A percentile compares a stretch with the other conserved stretches of the same genome.
phyloP scores from a whole-genome alignment of 306 rosid species.

The Glycine soja region DNA sequence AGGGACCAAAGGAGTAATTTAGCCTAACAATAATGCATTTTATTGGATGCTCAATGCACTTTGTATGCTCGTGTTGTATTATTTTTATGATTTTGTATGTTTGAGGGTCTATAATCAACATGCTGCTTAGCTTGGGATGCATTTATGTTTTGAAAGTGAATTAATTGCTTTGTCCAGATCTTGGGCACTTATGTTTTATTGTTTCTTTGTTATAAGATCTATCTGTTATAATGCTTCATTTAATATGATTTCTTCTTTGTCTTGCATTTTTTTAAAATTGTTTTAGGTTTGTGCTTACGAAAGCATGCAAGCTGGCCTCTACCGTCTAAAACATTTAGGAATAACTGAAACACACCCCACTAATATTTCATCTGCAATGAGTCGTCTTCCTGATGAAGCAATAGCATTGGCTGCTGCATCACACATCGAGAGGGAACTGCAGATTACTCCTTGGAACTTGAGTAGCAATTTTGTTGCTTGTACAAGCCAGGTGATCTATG shows the following conservation, averaged over 20 bases:
- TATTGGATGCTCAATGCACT: slow-evolving; percentile 9
- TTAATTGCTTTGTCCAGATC: slow-evolving; percentile 8
- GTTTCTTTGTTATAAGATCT: slow-evolving; percentile 14
- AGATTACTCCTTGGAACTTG: slow-evolving; percentile 98
- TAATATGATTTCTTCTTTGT: slow-evolving; percentile 25
- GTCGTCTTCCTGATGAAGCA: slow-evolving; percentile 95
- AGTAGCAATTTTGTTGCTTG: slow-evolving; percentile 95
- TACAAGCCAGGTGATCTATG: slow-evolving; percentile 78
- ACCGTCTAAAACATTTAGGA: slow-evolving; percentile 94
- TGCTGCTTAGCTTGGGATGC: slow-evolving; percentile 28
- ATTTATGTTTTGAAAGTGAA: slow-evolving; percentile 8
- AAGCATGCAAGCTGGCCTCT: slow-evolving; percentile 98
- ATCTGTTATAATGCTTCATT: slow-evolving; percentile 7
- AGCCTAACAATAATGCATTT: neutral
- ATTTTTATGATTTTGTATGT: slow-evolving; percentile 18
- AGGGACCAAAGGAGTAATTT: too few species aligned
- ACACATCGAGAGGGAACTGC: slow-evolving; percentile 94
- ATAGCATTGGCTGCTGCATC: slow-evolving; percentile 97
- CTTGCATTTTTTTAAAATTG: slow-evolving; percentile 21
- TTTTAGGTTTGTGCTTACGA: slow-evolving; percentile 90
- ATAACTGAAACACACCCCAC: slow-evolving; percentile 83
- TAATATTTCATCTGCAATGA: slow-evolving; percentile 89
- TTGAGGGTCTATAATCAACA: slow-evolving; percentile 9
- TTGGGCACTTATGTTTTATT: slow-evolving; percentile 6
- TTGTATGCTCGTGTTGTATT: neutral